Conservation (phyloP, 2,329 filamentous ascomycete species). For the Chalara sp. region DNA sequence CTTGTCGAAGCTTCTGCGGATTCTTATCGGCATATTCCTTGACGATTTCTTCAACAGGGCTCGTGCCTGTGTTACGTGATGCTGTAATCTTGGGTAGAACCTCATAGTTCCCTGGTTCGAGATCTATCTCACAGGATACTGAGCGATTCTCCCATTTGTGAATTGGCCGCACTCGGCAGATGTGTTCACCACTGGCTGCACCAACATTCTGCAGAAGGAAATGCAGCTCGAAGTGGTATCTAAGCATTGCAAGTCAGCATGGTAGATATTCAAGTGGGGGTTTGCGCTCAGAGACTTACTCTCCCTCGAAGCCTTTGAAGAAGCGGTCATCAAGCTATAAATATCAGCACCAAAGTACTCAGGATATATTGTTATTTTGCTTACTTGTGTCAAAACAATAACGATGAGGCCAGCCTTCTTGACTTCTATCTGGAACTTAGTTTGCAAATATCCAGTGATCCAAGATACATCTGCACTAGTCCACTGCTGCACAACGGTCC, state of each 20-base stretch:
- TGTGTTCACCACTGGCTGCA: slow-evolving; percentile 41
- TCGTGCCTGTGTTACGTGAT: slow-evolving; percentile 32
- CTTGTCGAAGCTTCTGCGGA: slow-evolving; percentile 45
- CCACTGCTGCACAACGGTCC: slow-evolving; percentile 52
- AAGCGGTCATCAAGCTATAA: slow-evolving; percentile 46
- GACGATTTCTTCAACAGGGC: slow-evolving; percentile 39
- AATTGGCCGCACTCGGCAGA: slow-evolving; percentile 37
- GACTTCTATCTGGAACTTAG: slow-evolving; percentile 50
- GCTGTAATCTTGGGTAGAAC: slow-evolving; percentile 47
- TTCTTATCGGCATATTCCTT: slow-evolving; percentile 42
- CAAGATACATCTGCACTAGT: slow-evolving; percentile 53
- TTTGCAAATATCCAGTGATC: slow-evolving; percentile 51
- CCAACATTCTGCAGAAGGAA: slow-evolving; percentile 40
- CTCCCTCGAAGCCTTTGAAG: slow-evolving; percentile 51
- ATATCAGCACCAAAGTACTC: too few relatives aligned
- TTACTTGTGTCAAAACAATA: slow-evolving; percentile 40
- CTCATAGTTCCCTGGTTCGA: slow-evolving; percentile 48
- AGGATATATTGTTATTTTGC: too few relatives aligned
- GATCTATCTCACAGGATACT: slow-evolving; percentile 47
- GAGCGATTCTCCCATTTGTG: slow-evolving; percentile 39
- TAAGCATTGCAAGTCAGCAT: too few relatives aligned
- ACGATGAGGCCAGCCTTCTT: slow-evolving; percentile 46
- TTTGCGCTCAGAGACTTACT: slow-evolving; percentile 17
- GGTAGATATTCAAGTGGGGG: too few relatives aligned
- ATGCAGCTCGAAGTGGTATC: slow-evolving; percentile 39